Evolutionary conservation across 495 filamentous ascomycete species (phyloP).

Genomic region (Chaetomium fimeti): DNA sequence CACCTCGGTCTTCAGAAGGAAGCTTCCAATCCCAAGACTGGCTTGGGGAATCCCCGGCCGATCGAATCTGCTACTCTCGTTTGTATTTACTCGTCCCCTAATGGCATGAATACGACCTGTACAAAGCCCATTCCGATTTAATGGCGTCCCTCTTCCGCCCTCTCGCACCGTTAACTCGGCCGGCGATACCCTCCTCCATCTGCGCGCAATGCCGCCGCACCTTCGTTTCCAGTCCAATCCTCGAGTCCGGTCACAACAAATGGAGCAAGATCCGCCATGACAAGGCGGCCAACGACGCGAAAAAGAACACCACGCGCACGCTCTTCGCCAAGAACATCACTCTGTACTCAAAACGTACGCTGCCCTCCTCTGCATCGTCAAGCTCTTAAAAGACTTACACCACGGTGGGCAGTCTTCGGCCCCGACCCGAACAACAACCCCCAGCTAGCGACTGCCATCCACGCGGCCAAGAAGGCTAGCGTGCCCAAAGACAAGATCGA

Average conservation of each 20-base stretch:
- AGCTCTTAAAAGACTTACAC: conserved; percentile 23
- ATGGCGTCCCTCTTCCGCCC: conserved; percentile 29
- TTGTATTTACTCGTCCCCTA: not conserved
- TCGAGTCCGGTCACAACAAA: conserved; percentile 74
- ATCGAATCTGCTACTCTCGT: not conserved
- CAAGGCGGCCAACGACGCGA: conserved; percentile 75
- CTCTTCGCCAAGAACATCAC: conserved; percentile 52
- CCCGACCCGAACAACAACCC: conserved; percentile 70
- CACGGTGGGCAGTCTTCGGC: conserved; percentile 52
- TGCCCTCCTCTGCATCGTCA: conserved; percentile 11
- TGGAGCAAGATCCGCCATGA: conserved; percentile 97
- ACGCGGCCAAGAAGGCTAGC: conserved; percentile 78
- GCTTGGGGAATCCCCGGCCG: not conserved
- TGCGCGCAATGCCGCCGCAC: conserved; percentile 48
- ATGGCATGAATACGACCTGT: not conserved
- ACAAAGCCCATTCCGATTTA: not conserved
- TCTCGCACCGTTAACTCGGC: conserved; percentile 18
- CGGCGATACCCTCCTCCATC: conserved; percentile 22
- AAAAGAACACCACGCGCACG: conserved; percentile 51
- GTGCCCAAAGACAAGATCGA: conserved; percentile 84
- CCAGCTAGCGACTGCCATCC: conserved; percentile 67
- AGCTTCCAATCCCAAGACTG: not conserved
- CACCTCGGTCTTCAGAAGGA: not conserved
- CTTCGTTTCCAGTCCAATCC: conserved; percentile 53
- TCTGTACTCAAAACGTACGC: conserved; percentile 51